phyloP scores from a whole-genome alignment of 306 rosid genomes.

The Vigna mungo region DNA sequence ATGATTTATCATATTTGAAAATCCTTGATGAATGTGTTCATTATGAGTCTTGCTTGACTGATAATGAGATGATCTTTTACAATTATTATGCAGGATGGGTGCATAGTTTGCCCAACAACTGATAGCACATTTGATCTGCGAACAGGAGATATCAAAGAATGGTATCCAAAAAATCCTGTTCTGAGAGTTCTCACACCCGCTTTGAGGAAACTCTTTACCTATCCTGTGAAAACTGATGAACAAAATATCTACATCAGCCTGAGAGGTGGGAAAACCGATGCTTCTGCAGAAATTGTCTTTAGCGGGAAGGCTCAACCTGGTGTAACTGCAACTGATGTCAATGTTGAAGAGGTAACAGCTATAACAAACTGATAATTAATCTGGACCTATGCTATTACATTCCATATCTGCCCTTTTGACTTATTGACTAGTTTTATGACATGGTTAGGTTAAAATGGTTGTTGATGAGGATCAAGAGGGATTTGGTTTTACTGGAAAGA shows the following conservation, averaged over 20 bases:
- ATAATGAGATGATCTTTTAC: constrained; percentile 4
- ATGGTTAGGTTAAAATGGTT: constrained; percentile 80
- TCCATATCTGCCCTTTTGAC: background rate
- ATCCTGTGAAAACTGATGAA: constrained; percentile 81
- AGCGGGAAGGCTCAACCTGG: constrained; percentile 98
- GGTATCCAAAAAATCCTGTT: constrained; percentile 98
- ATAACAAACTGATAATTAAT: background rate
- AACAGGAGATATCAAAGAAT: constrained; percentile 75
- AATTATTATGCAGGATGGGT: constrained; percentile 73
- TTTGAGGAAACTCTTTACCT: constrained; percentile 70
- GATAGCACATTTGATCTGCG: constrained; percentile 94
- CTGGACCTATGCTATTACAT: background rate
- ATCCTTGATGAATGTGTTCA: background rate
- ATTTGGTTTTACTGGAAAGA: constrained; percentile 78
- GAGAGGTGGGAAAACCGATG: constrained; percentile 54
- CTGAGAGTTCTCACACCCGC: constrained; percentile 85
- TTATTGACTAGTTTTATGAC: constrained; percentile 12
- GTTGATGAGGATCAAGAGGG: constrained; percentile 72
- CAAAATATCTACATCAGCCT: constrained; percentile 82
- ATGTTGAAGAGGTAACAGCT: constrained; percentile 79
- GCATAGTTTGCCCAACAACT: constrained; percentile 90
- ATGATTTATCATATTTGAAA: background rate
- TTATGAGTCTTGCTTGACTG: background rate
- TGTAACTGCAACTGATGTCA: constrained; percentile 77
- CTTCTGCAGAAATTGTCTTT: constrained; percentile 82